phyloP scores from a whole-genome alignment of 2,329 filamentous ascomycete species.

The Blumeria hordei region DNA sequence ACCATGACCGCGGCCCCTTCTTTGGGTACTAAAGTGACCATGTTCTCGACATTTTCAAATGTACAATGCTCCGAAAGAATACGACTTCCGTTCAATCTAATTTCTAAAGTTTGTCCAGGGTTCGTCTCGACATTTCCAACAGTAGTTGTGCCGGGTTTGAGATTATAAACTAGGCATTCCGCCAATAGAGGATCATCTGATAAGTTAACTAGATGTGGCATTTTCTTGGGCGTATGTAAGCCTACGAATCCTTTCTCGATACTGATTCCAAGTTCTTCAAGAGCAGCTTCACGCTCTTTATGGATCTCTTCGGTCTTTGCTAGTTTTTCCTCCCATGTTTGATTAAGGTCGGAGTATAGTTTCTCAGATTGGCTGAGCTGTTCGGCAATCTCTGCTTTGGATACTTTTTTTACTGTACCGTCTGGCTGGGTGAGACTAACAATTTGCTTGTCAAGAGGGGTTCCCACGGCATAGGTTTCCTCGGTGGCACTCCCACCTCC shows the following conservation, averaged over 20 bases:
- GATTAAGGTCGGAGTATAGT: conserved; percentile 81
- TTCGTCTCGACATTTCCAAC: conserved; percentile 86
- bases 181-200: conserved; percentile 85
- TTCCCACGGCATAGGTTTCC: conserved; percentile 76
- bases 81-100: conserved; percentile 77
- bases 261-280: conserved; percentile 93
- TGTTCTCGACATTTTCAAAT: conserved; percentile 81
- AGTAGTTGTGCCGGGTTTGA: conserved; percentile 83
- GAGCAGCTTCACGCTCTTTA: conserved; percentile 80
- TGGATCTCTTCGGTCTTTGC: conserved; percentile 91
- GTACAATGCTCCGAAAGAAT: conserved; percentile 82
- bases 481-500: conserved; percentile 33
- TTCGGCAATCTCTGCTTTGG: conserved; percentile 93
- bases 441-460: conserved; percentile 83
- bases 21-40: conserved; percentile 71
- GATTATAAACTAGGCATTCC: conserved; percentile 91
- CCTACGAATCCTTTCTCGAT: conserved; percentile 97
- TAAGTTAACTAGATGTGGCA: conserved; percentile 94
- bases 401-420: conserved; percentile 78
- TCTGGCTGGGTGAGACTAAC: conserved; percentile 78
- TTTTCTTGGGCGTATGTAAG: conserved; percentile 89
- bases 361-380: conserved; percentile 94
- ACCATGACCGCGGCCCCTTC: conserved; percentile 97
- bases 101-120: conserved; percentile 52
- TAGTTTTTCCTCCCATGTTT: conserved; percentile 96